phyloP scores from a whole-genome alignment of 2,329 filamentous ascomycete genomes.

The Clarireedia sp. region DNA sequence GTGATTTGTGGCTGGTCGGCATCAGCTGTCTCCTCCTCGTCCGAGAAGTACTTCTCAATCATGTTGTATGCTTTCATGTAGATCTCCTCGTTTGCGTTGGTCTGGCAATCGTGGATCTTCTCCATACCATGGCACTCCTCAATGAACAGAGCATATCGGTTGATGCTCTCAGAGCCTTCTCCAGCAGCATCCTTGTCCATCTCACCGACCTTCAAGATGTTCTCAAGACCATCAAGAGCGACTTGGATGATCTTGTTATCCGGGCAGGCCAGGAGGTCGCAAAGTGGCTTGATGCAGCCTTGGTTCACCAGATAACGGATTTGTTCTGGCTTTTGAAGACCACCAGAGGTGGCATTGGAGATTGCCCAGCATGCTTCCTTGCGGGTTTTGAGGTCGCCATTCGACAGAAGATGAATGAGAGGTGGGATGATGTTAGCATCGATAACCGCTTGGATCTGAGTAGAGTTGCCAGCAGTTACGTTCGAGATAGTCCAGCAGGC shows the following conservation, averaged over 20 bases:
- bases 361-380: constrained; percentile 99
- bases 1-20: constrained; percentile 56
- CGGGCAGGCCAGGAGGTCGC: constrained; percentile 88
- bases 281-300: constrained; percentile 95
- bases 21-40: constrained; percentile 79
- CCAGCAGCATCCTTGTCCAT: constrained; percentile 90
- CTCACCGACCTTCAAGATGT: constrained; percentile 98
- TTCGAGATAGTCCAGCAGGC: constrained; percentile 99
- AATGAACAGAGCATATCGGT: constrained; percentile 95
- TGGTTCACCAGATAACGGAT: constrained; percentile 90
- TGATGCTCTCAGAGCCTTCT: constrained; percentile 70
- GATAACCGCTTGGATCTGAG: constrained; percentile 92
- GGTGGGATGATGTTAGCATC: constrained; percentile 96
- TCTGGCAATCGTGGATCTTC: constrained; percentile 99
- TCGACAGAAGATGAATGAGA: constrained; percentile 88
- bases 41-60: constrained; percentile 99
- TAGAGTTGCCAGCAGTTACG: constrained; percentile 95
- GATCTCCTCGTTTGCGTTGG: constrained; percentile 99
- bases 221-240: constrained; percentile 93
- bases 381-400: constrained; percentile 96
- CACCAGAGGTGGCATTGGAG: constrained; percentile 94
- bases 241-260: constrained; percentile 99
- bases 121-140: constrained; percentile 99
- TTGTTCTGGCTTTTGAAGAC: constrained; percentile 97
- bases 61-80: constrained; percentile 99